Percentiles rank a stretch among this genome's conserved stretches.
phyloP scores from a whole-genome alignment of 2,329 filamentous ascomycete genomes.

The Diatrype stigma region DNA sequence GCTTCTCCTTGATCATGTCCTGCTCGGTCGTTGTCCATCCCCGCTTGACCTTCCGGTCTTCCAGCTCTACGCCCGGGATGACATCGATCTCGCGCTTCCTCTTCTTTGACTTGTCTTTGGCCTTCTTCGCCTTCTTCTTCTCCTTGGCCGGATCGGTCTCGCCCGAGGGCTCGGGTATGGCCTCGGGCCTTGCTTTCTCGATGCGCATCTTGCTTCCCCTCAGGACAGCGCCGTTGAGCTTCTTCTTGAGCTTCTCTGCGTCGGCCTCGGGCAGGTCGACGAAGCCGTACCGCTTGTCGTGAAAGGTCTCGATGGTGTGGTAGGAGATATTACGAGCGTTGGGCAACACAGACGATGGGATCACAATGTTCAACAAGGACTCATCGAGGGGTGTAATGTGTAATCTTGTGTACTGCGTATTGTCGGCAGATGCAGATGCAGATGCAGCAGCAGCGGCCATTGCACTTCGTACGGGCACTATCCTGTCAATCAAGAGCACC shows the following conservation, averaged over 20 bases:
- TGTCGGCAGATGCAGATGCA: constrained; percentile 6
- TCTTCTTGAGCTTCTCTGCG: constrained; percentile 87
- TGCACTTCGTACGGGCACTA: too few species aligned
- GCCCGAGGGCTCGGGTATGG: constrained; percentile 37
- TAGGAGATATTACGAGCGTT: constrained; percentile 80
- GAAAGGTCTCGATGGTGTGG: constrained; percentile 80
- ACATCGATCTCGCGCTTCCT: constrained; percentile 49
- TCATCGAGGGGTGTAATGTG: constrained; percentile 86
- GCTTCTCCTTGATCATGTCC: constrained; percentile 44
- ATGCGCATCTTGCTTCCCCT: constrained; percentile 82
- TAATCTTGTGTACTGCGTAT: constrained; percentile 51
- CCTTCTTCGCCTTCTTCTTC: constrained; percentile 31
- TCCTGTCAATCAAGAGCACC: too few species aligned
- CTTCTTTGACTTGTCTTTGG: constrained; percentile 42
- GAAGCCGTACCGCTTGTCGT: constrained; percentile 86
- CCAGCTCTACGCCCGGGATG: constrained; percentile 65
- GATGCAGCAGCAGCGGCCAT: background rate
- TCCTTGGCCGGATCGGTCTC: constrained; percentile 28
- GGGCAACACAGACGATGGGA: constrained; percentile 64
- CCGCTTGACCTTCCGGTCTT: constrained; percentile 76
- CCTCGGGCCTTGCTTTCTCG: constrained; percentile 70
- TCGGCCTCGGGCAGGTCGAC: constrained; percentile 76
- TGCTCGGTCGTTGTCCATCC: constrained; percentile 75
- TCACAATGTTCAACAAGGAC: constrained; percentile 65
- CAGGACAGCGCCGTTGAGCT: constrained; percentile 80